Conservation (phyloP, 345 rosid genomes). For the Leavenworthia alabamica region DNA sequence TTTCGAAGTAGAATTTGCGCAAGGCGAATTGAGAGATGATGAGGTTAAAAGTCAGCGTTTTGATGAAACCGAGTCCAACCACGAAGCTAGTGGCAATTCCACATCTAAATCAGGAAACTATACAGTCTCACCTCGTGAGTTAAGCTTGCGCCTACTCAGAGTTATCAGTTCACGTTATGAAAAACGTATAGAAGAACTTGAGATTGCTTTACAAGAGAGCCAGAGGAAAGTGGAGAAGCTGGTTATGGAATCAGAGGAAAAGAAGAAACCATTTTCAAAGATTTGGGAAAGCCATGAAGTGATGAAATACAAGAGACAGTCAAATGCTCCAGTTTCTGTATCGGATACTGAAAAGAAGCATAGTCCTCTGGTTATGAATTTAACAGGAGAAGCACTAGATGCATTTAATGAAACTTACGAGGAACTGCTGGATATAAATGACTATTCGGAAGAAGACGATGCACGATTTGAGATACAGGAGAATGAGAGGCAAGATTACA, state of each 20-base stretch:
- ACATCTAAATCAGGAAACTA: constrained; percentile 49
- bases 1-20: constrained; percentile 48
- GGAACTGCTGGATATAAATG: constrained; percentile 51
- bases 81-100: constrained; percentile 38
- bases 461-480: constrained; percentile 23
- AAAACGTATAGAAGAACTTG: constrained; percentile 37
- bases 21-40: constrained; percentile 50
- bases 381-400: constrained; percentile 62
- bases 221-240: constrained; percentile 43
- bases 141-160: constrained; percentile 62
- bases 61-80: constrained; percentile 33
- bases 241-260: constrained; percentile 39
- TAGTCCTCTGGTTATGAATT: constrained; percentile 40
- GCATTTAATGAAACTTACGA: constrained; percentile 61
- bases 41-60: constrained; percentile 4
- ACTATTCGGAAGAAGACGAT: constrained; percentile 40
- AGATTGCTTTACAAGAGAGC: constrained; percentile 59
- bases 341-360: neutral
- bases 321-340: constrained; percentile 9
- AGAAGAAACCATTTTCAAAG: constrained; percentile 26
- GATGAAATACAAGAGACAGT: constrained; percentile 6
- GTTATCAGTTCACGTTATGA: constrained; percentile 56
- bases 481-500: constrained; percentile 11
- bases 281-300: constrained; percentile 23
- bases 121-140: constrained; percentile 68